Percentiles rank a stretch among this genome's conserved stretches.
These are phyloP conservation scores for Pezicula neosporulosa DNA, from an alignment of 2,329 filamentous ascomycete species.

Conservation along the genomic window DNA sequence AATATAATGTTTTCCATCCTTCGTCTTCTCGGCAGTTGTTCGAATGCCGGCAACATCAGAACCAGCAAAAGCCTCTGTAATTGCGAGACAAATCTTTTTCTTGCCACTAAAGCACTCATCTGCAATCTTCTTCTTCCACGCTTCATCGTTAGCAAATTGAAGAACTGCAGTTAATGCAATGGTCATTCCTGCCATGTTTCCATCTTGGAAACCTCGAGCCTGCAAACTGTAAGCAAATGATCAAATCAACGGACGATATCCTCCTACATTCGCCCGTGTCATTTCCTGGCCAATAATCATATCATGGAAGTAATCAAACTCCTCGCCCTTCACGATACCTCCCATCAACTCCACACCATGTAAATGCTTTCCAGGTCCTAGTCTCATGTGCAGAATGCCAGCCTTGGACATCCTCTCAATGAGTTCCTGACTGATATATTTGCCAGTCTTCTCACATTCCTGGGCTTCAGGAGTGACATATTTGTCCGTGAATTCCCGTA, in stretches of 20 bases:
- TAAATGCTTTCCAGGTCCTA: constrained; percentile 80
- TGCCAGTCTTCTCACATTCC: constrained; percentile 71
- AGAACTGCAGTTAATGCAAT: constrained; percentile 78
- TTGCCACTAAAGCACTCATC: constrained; percentile 72
- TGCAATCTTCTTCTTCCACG: constrained; percentile 63
- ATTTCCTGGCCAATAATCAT: constrained; percentile 73
- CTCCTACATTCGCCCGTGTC: constrained; percentile 55
- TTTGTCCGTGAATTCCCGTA: constrained; percentile 69
- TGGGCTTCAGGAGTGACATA: constrained; percentile 72
- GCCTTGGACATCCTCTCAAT: constrained; percentile 75
- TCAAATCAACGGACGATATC: too few relatives aligned
- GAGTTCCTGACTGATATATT: constrained; percentile 65
- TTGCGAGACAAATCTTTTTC: constrained; percentile 86
- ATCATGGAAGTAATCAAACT: constrained; percentile 88
- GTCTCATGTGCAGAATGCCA: constrained; percentile 75
- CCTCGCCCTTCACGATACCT: constrained; percentile 70
- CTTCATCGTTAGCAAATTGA: constrained; percentile 69
- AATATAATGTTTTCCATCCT: constrained; percentile 68
- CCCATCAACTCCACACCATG: constrained; percentile 66
- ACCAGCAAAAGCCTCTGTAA: constrained; percentile 86
- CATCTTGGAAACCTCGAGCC: constrained; percentile 77
- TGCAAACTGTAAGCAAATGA: background rate
- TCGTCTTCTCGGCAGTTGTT: constrained; percentile 74
- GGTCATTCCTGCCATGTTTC: constrained; percentile 82
- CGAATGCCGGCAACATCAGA: constrained; percentile 76